Evolutionary conservation across 805 yeast species (phyloP).

Genomic region (Danielozyma ontarioensis): DNA sequence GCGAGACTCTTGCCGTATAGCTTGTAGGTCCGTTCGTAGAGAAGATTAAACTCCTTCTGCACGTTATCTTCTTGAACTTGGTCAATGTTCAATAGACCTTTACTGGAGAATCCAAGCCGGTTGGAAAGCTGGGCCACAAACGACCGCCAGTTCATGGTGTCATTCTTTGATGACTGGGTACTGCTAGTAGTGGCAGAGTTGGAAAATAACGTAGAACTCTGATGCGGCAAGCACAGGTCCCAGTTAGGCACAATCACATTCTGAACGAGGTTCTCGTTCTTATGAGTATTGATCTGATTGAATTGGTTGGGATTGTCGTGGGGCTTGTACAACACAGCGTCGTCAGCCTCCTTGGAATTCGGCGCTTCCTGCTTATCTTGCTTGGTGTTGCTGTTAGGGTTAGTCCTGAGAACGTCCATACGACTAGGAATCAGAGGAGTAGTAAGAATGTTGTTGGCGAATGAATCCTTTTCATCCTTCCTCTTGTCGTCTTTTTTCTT

Average conservation of each 20-base stretch:
- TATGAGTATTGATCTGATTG: constrained; percentile 38
- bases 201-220: constrained; percentile 9
- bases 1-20: constrained; percentile 34
- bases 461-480: constrained; percentile 5
- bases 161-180: constrained; percentile 17
- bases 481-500: constrained; percentile 4
- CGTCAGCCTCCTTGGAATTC: constrained; percentile 26
- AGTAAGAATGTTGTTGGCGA: constrained; percentile 29
- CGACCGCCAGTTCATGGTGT: constrained; percentile 31
- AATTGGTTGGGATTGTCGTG: constrained; percentile 37
- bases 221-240: constrained; percentile 32
- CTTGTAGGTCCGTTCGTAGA: constrained; percentile 32
- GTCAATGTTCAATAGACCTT: constrained; percentile 20
- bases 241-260: constrained; percentile 40
- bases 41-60: constrained; percentile 26
- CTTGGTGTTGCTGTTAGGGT: constrained; percentile 4
- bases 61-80: constrained; percentile 11
- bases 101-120: constrained; percentile 30
- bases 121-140: constrained; percentile 30
- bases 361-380: constrained; percentile 5
- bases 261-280: constrained; percentile 36
- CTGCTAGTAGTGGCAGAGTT: constrained; percentile 20
- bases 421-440: constrained; percentile 22
- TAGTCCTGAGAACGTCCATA: constrained; percentile 6
- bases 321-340: constrained; percentile 41